phyloP scores from a whole-genome alignment of 2,329 filamentous ascomycete genomes.

The Trichoderma asperellum region DNA sequence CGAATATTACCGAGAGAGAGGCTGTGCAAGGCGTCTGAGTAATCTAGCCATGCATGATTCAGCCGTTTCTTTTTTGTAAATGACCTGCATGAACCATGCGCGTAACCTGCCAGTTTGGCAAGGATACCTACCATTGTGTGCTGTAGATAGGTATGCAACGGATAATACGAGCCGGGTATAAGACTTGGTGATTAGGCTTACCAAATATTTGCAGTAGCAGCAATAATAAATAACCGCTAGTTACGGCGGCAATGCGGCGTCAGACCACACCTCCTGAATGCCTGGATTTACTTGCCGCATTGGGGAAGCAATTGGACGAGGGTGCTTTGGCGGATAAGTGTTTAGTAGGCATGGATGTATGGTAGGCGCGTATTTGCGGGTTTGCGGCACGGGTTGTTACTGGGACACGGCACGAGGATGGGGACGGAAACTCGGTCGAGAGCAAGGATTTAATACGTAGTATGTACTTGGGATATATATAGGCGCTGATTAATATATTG shows the following conservation, averaged over 20 bases:
- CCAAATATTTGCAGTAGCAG: neutral
- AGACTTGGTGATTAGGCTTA: neutral
- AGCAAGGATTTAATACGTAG: neutral
- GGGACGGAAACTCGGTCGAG: neutral
- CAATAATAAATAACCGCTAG: neutral
- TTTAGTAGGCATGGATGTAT: neutral
- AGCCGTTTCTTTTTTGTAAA: neutral
- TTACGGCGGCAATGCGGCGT: neutral
- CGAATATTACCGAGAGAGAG: neutral
- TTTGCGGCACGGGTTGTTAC: neutral
- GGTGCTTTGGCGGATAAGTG: neutral
- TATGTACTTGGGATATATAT: neutral
- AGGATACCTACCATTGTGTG: neutral
- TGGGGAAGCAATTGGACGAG: neutral
- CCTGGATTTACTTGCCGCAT: neutral
- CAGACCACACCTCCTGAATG: slow-evolving; percentile 1
- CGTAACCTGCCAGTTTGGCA: neutral
- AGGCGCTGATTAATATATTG: neutral
- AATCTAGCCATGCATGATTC: neutral
- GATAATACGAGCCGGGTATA: neutral
- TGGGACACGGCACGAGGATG: neutral
- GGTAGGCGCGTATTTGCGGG: neutral
- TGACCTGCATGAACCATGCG: neutral
- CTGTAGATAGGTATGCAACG: neutral
- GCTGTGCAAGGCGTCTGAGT: neutral